A percentile compares a stretch with the other conserved stretches of the same genome.
Conservation (phyloP, 257 asterid genomes). For the Hygrophila difformis region DNA sequence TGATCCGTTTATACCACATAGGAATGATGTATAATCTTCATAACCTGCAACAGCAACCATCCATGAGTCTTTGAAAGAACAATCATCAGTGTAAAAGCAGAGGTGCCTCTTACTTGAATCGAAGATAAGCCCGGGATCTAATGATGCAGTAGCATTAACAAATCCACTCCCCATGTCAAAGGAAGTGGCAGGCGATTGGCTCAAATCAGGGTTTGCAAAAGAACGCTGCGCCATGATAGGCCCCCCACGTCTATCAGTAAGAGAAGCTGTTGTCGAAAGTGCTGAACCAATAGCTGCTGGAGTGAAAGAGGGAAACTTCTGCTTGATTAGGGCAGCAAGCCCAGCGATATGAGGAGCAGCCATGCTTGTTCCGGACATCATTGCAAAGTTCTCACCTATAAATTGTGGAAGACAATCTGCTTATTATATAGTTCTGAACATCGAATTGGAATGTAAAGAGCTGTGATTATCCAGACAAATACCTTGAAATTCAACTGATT, state of each 20-base stretch:
- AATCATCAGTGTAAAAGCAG: too few species aligned
- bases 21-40: slow-evolving; percentile 67
- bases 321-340: slow-evolving; percentile 83
- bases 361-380: slow-evolving; percentile 99
- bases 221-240: slow-evolving; percentile 95
- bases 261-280: slow-evolving; percentile 89
- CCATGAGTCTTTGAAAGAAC: too few species aligned
- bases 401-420: too few species aligned
- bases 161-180: slow-evolving; percentile 99
- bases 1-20: slow-evolving; percentile 90
- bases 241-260: slow-evolving; percentile 49
- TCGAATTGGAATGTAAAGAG: too few species aligned
- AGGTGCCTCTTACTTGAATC: slow-evolving; percentile 50
- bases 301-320: slow-evolving; percentile 55
- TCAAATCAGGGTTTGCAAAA: slow-evolving; percentile 74
- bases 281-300: slow-evolving; percentile 92
- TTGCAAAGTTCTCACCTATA: slow-evolving; percentile 86
- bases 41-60: slow-evolving; percentile 41
- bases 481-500: slow-evolving; percentile 90
- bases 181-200: slow-evolving; percentile 91
- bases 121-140: slow-evolving; percentile 90
- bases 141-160: slow-evolving; percentile 85
- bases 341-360: slow-evolving; percentile 98
- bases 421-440: too few species aligned
- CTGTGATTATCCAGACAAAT: slow-evolving; percentile 4